Conservation (phyloP, 352 stramenopile genomes). For the Globisporangium mamillatum region DNA sequence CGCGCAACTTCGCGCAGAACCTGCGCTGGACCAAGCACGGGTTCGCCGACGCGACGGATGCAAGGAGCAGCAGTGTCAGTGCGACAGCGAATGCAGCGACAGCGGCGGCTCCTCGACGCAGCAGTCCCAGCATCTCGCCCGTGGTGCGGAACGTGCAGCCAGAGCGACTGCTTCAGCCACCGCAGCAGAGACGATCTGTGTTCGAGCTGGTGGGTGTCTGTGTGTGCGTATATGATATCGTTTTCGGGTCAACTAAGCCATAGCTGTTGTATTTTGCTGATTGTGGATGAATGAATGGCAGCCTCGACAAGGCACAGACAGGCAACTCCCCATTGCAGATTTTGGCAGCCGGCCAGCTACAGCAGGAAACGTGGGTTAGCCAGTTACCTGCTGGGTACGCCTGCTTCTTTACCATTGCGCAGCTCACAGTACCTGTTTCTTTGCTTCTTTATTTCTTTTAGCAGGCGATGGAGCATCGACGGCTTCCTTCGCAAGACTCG, state of each 20-base stretch:
- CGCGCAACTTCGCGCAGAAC: conserved; percentile 39
- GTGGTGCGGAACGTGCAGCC: conserved; percentile 12
- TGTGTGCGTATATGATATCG: neutral
- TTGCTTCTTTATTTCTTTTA: neutral
- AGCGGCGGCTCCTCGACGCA: conserved; percentile 1
- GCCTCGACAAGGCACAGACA: conserved; percentile 15
- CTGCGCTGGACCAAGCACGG: conserved; percentile 47
- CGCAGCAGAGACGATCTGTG: conserved; percentile 9
- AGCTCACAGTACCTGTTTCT: neutral
- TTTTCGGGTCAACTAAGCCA: no score
- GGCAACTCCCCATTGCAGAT: conserved; percentile 21
- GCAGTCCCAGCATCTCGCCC: conserved; percentile 13
- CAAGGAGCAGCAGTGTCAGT: conserved; percentile 9
- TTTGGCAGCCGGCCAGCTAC: conserved; percentile 24
- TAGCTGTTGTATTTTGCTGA: neutral
- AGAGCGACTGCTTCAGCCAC: conserved; percentile 6
- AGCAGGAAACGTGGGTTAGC: conserved; percentile 25
- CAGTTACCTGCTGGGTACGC: neutral
- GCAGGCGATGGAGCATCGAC: conserved; percentile 14
- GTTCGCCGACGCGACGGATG: conserved; percentile 20
- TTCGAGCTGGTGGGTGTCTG: conserved; percentile 21
- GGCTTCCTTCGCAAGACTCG: conserved; percentile 23
- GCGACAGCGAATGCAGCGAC: conserved; percentile 2
- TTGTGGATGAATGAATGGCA: neutral
- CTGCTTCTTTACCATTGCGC: neutral